phyloP scores from a whole-genome alignment of 2,329 filamentous ascomycete genomes.

The Curvularia spicifera region DNA sequence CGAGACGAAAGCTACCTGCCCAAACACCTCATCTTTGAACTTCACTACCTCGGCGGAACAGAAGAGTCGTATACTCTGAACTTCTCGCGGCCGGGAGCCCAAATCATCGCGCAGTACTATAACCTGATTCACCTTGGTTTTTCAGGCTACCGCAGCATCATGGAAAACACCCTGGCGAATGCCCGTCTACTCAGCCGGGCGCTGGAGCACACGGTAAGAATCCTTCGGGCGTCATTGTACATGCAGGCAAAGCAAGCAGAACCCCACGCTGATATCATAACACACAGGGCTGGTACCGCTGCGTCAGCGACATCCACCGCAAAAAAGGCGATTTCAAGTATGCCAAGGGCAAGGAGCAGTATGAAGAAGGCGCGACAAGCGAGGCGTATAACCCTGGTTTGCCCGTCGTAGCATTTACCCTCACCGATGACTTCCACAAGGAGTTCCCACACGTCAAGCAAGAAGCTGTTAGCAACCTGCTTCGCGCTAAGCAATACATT shows the following conservation, averaged over 20 bases:
- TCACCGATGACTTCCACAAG: slow-evolving; percentile 64
- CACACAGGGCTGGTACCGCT: slow-evolving; percentile 61
- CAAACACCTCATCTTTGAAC: slow-evolving; percentile 71
- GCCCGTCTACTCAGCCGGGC: slow-evolving; percentile 68
- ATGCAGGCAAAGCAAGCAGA: neutral
- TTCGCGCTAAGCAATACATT: slow-evolving; percentile 72
- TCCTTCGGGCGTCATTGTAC: neutral
- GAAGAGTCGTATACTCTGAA: slow-evolving; percentile 75
- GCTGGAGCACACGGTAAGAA: slow-evolving; percentile 62
- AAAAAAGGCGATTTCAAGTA: slow-evolving; percentile 57
- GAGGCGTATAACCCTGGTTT: slow-evolving; percentile 69
- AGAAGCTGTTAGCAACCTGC: slow-evolving; percentile 65
- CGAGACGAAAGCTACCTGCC: slow-evolving; percentile 69
- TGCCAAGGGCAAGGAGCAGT: slow-evolving; percentile 52
- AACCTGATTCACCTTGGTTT: slow-evolving; percentile 75
- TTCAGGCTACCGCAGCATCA: slow-evolving; percentile 65
- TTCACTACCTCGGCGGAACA: slow-evolving; percentile 74
- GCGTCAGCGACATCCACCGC: slow-evolving; percentile 69
- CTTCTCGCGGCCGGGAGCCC: slow-evolving; percentile 73
- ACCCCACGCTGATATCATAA: neutral
- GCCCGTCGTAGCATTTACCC: slow-evolving; percentile 71
- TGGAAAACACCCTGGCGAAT: slow-evolving; percentile 71
- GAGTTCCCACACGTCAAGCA: slow-evolving; percentile 69
- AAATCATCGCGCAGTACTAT: slow-evolving; percentile 75
- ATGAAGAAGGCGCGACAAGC: slow-evolving; percentile 56